These are phyloP conservation scores for Trichoderma asperelloides DNA, from an alignment of 495 filamentous ascomycete species.

Conservation along the genomic window DNA sequence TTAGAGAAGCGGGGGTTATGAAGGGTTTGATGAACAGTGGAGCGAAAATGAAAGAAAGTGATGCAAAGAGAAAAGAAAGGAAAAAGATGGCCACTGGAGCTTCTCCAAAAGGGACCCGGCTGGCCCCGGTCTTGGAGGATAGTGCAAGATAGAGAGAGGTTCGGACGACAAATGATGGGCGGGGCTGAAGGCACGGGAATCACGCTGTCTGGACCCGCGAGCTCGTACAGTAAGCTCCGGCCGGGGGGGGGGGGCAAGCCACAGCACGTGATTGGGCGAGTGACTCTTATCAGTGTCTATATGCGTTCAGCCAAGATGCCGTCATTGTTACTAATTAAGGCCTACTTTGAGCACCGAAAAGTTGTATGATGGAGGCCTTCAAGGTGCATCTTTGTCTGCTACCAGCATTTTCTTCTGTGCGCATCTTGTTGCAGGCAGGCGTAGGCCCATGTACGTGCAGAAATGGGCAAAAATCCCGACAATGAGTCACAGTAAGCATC, in stretches of 20 bases:
- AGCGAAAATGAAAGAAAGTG: not conserved
- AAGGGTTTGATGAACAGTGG: not conserved
- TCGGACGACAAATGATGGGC: not conserved
- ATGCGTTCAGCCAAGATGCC: not conserved
- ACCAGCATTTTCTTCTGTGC: no score
- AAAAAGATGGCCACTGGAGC: not conserved
- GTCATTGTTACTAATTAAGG: not conserved
- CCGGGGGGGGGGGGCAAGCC: not conserved
- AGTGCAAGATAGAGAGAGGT: not conserved
- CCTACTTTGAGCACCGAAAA: not conserved
- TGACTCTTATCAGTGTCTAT: not conserved
- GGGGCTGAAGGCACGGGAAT: constrained; percentile 2
- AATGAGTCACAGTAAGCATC: no score
- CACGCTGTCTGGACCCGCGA: not conserved
- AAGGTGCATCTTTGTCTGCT: no score
- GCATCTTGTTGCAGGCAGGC: no score
- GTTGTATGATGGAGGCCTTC: not conserved
- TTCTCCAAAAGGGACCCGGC: constrained; percentile 7
- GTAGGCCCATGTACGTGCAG: no score
- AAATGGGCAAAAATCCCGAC: no score
- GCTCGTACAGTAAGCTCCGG: not conserved
- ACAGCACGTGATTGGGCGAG: not conserved
- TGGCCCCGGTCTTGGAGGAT: constrained; percentile 5
- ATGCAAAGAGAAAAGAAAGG: not conserved
- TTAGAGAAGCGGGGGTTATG: not conserved